phyloP scores from a whole-genome alignment of 306 rosid genomes.

The Lablab purpureus region DNA sequence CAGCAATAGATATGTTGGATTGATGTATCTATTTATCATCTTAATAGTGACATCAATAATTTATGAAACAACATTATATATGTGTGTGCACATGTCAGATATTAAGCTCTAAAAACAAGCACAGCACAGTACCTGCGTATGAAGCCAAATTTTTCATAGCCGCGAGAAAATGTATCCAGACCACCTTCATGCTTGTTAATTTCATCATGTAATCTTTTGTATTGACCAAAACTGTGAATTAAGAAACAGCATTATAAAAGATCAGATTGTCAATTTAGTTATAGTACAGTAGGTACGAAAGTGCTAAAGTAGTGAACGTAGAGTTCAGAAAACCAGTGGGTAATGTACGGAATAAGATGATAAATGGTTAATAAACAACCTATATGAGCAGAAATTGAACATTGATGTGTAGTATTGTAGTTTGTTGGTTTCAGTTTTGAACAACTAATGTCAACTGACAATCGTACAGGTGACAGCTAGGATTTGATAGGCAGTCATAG shows the following conservation, averaged over 20 bases:
- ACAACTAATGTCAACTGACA: not conserved
- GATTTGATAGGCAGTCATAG: not conserved
- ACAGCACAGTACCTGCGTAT: slow-evolving; percentile 69
- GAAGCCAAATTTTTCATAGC: slow-evolving; percentile 94
- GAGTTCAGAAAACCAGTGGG: slow-evolving; percentile 22
- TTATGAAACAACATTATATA: slow-evolving; percentile 12
- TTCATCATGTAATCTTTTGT: slow-evolving; percentile 73
- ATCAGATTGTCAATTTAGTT: slow-evolving; percentile 30
- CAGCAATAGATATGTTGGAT: slow-evolving; percentile 13
- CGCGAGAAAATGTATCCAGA: slow-evolving; percentile 92
- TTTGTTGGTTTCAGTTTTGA: not conserved
- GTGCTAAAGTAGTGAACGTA: slow-evolving; percentile 30
- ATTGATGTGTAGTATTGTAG: not conserved
- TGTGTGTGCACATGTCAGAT: not conserved
- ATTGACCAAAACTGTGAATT: slow-evolving; percentile 71
- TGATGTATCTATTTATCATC: slow-evolving; percentile 4
- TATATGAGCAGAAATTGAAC: slow-evolving; percentile 28
- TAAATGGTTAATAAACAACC: slow-evolving; percentile 13
- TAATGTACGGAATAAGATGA: slow-evolving; percentile 22
- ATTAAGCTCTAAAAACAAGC: slow-evolving; percentile 9
- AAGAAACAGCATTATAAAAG: slow-evolving; percentile 38
- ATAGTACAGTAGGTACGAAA: slow-evolving; percentile 8
- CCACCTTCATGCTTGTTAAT: slow-evolving; percentile 95
- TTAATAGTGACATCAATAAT: slow-evolving; percentile 14
- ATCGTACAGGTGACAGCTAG: not conserved